Conservation (phyloP, 495 filamentous ascomycete genomes). For the Neurospora tetrasperma region DNA sequence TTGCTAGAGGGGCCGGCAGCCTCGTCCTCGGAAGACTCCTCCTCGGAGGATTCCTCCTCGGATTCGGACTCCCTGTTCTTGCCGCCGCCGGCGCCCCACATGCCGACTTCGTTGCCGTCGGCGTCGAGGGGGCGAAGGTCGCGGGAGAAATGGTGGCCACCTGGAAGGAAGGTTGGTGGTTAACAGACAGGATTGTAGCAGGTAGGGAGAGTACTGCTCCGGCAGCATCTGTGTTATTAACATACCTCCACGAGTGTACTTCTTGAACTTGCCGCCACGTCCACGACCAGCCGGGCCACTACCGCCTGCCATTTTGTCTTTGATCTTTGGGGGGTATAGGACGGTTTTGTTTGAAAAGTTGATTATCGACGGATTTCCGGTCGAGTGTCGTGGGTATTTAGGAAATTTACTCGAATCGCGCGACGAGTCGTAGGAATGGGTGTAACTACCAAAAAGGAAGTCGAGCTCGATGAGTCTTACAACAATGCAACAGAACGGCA, state of each 20-base stretch:
- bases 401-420: not conserved
- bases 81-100: constrained; percentile 51
- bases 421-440: constrained; percentile 4
- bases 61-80: constrained; percentile 23
- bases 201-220: not conserved
- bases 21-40: constrained; percentile 23
- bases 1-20: constrained; percentile 23
- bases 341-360: constrained; percentile 1
- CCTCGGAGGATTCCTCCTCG: constrained; percentile 36
- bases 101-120: constrained; percentile 65
- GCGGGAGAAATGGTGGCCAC: constrained; percentile 88
- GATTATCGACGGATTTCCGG: constrained; percentile 6
- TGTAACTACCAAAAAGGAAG: constrained; percentile 3
- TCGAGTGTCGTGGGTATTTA: not conserved
- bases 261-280: constrained; percentile 87
- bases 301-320: constrained; percentile 49
- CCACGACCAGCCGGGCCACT: constrained; percentile 47
- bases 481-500: not conserved
- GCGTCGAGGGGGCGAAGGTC: constrained; percentile 78
- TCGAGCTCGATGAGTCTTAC: not conserved
- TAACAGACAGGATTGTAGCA: not conserved
- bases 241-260: constrained; percentile 83
- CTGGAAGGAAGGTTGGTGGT: constrained; percentile 32
- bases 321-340: constrained; percentile 3
- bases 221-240: constrained; percentile 1